phyloP scores from a whole-genome alignment of 768 basidiomycete genomes.

The Tulasnella sp. region DNA sequence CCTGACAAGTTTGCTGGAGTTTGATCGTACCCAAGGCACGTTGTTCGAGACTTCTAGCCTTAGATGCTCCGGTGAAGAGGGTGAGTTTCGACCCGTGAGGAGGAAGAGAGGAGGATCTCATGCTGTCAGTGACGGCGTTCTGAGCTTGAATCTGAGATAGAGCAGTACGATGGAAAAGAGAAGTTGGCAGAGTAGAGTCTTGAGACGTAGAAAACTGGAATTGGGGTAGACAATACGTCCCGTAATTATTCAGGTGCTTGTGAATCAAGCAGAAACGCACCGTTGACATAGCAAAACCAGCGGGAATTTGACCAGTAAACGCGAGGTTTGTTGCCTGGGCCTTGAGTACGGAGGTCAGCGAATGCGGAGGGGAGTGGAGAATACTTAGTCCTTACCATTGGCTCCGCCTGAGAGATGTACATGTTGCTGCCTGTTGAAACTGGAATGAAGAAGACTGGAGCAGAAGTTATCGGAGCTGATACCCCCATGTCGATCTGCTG shows the following conservation, averaged over 20 bases:
- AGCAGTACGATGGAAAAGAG: neutral
- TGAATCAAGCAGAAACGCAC: neutral
- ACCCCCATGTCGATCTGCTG: neutral
- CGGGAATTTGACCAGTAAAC: neutral
- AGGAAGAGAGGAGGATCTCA: neutral
- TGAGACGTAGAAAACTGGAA: neutral
- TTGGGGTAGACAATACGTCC: neutral
- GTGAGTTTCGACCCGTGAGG: neutral
- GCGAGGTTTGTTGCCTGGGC: neutral
- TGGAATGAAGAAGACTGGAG: neutral
- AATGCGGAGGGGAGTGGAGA: neutral
- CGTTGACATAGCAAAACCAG: neutral
- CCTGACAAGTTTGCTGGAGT: neutral
- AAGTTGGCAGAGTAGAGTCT: neutral
- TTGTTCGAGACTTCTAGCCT: neutral
- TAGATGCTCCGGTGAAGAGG: neutral
- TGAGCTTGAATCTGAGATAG: neutral
- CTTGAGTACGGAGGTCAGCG: neutral
- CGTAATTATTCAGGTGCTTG: neutral
- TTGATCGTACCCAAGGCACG: neutral
- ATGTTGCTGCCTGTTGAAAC: neutral
- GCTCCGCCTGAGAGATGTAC: neutral
- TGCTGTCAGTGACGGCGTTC: neutral
- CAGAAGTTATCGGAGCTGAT: neutral
- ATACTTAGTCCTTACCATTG: neutral